A percentile compares a stretch with the other conserved stretches of the same genome.
Evolutionary conservation across 495 filamentous ascomycete genomes (phyloP).

Genomic region (Thozetella sp.): DNA sequence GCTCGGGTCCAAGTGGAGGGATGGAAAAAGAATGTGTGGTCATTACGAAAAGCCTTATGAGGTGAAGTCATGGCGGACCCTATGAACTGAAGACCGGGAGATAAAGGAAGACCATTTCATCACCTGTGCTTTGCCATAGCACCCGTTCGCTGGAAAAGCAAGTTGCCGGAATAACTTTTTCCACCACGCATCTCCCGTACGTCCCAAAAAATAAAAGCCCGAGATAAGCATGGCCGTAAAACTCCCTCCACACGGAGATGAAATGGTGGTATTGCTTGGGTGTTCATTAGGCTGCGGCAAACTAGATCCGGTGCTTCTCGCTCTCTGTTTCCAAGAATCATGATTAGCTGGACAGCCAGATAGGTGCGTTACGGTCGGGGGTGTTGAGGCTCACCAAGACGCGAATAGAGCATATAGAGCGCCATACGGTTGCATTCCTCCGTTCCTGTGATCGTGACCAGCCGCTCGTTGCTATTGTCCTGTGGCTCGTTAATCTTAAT

Average conservation of each 20-base stretch:
- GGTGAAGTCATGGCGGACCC: neutral
- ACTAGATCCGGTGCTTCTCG: slow-evolving; percentile 76
- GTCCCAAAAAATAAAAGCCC: slow-evolving; percentile 1
- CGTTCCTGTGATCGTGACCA: slow-evolving; percentile 97
- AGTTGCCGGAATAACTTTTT: slow-evolving; percentile 2
- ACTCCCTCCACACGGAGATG: neutral
- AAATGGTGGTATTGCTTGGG: neutral
- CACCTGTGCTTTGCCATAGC: slow-evolving; percentile 1
- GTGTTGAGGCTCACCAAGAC: slow-evolving; percentile 76
- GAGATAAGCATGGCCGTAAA: neutral
- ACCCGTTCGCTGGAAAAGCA: slow-evolving; percentile 2
- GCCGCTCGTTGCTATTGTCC: slow-evolving; percentile 96
- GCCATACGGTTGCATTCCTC: slow-evolving; percentile 99
- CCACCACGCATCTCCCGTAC: neutral
- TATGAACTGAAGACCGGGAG: slow-evolving; percentile 1
- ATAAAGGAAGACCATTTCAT: slow-evolving; percentile 3
- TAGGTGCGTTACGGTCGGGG: slow-evolving; percentile 8
- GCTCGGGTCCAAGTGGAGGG: too few species aligned
- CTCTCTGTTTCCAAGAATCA: slow-evolving; percentile 58
- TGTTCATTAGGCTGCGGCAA: neutral
- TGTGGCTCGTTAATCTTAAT: slow-evolving; percentile 99
- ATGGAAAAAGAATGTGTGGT: neutral
- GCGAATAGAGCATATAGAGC: slow-evolving; percentile 95
- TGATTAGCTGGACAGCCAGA: slow-evolving; percentile 15
- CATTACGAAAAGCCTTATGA: slow-evolving; percentile 4